Conservation (phyloP, 163 green algal genomes). For the Volvox carteri region DNA sequence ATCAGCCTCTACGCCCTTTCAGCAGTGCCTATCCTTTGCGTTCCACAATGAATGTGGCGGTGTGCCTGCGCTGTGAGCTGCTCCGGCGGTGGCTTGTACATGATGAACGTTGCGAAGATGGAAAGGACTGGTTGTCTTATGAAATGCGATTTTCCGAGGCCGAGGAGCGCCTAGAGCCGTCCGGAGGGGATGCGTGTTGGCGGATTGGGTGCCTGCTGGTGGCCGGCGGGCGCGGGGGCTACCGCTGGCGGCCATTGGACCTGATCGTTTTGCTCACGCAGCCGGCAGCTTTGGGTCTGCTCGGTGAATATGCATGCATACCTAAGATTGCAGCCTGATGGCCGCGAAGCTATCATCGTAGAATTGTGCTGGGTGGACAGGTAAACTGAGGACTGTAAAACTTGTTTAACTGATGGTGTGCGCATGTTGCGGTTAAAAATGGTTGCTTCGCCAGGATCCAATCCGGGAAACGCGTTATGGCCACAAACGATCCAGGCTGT, state of each 20-base stretch:
- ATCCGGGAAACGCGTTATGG: too few species aligned
- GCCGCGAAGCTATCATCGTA: neutral
- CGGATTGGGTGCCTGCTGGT: neutral
- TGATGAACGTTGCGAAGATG: neutral
- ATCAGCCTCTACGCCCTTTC: neutral
- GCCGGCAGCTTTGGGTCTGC: conserved; percentile 2
- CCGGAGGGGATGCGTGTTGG: neutral
- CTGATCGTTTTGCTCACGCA: neutral
- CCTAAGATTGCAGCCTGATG: neutral
- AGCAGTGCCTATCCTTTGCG: neutral
- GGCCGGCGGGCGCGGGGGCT: conserved; percentile 25
- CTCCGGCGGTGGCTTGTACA: conserved; percentile 7
- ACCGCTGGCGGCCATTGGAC: neutral
- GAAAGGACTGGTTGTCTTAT: too few species aligned
- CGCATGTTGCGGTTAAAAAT: too few species aligned
- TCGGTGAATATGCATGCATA: neutral
- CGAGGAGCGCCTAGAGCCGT: neutral
- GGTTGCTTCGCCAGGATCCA: too few species aligned
- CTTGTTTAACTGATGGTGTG: neutral
- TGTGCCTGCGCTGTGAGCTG: neutral
- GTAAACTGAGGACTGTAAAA: neutral
- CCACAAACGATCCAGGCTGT: too few species aligned
- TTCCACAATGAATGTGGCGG: neutral
- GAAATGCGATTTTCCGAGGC: too few species aligned
- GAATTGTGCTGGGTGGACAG: too few species aligned